Percentiles rank a stretch among this genome's conserved stretches.
Conservation (phyloP, 345 rosid species). For the Ceriops tagal region DNA sequence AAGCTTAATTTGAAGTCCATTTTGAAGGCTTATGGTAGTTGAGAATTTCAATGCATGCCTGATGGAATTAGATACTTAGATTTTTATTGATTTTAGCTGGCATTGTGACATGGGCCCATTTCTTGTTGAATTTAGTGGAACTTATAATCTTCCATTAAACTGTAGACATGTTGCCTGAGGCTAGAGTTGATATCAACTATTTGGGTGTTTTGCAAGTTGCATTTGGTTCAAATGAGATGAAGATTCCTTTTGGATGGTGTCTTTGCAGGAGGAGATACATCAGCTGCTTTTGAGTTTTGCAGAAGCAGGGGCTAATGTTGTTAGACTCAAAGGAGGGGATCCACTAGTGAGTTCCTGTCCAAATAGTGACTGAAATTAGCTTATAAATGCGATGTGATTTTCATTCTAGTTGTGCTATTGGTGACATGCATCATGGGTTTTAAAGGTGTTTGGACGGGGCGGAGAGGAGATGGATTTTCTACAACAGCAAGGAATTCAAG, state of each 20-base stretch:
- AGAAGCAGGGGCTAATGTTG: constrained; percentile 93
- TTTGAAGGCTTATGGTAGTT: background rate
- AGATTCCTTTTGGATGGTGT: constrained; percentile 4
- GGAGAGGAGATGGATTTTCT: constrained; percentile 99
- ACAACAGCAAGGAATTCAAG: constrained; percentile 85
- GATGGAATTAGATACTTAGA: background rate
- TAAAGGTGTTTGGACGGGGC: constrained; percentile 89
- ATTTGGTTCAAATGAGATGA: constrained; percentile 3
- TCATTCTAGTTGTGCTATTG: background rate
- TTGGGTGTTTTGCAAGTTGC: background rate
- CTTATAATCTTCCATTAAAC: background rate
- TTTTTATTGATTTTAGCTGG: background rate
- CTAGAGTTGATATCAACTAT: background rate
- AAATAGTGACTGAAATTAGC: background rate
- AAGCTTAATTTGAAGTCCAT: background rate
- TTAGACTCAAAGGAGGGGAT: constrained; percentile 98
- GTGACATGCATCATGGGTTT: background rate
- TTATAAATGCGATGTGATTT: background rate
- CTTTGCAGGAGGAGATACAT: constrained; percentile 86
- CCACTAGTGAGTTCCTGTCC: constrained; percentile 62
- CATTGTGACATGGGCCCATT: background rate
- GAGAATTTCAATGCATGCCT: background rate
- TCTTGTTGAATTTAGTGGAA: background rate
- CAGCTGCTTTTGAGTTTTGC: constrained; percentile 86
- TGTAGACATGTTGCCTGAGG: background rate